Percentiles rank a stretch among this genome's conserved stretches.
Conservation (phyloP, 2,329 filamentous ascomycete species). For the Hypoxylon sp. region DNA sequence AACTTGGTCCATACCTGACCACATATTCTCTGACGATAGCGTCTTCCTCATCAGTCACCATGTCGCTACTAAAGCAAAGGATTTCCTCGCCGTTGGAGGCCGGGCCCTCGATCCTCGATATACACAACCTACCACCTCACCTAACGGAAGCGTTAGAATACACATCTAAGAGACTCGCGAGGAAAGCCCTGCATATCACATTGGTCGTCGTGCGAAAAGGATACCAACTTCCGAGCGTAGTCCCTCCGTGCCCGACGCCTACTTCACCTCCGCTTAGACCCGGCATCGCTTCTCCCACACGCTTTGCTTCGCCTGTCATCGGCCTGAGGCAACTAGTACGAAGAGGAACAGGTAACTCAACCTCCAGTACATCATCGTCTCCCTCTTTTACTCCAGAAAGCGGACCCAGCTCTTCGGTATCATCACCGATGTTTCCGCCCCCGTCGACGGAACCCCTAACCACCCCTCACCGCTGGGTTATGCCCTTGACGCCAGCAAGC, state of each 20-base stretch:
- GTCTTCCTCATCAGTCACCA: slow-evolving; percentile 19
- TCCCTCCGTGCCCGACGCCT: slow-evolving; percentile 47
- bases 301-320: slow-evolving; percentile 45
- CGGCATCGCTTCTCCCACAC: slow-evolving; percentile 44
- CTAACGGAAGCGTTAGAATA: slow-evolving; percentile 66
- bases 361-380: slow-evolving; percentile 44
- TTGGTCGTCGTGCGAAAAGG: slow-evolving; percentile 65
- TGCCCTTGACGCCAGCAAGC: slow-evolving; percentile 49
- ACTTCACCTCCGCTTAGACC: slow-evolving; percentile 43
- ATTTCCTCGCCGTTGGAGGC: slow-evolving; percentile 72
- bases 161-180: slow-evolving; percentile 62
- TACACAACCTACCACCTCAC: slow-evolving; percentile 63
- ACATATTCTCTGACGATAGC: neutral
- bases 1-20: neutral
- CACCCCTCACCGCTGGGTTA: slow-evolving; percentile 42
- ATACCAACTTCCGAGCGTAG: slow-evolving; percentile 58
- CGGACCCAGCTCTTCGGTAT: slow-evolving; percentile 18
- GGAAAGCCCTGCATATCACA: slow-evolving; percentile 63
- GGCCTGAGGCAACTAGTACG: slow-evolving; percentile 53
- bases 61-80: slow-evolving; percentile 58
- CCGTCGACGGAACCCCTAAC: slow-evolving; percentile 26
- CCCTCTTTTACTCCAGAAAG: slow-evolving; percentile 37
- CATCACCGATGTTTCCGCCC: slow-evolving; percentile 38
- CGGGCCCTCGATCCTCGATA: slow-evolving; percentile 65
- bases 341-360: slow-evolving; percentile 47